Conservation (phyloP, 352 stramenopile genomes). For the Phytophthora sp. region DNA sequence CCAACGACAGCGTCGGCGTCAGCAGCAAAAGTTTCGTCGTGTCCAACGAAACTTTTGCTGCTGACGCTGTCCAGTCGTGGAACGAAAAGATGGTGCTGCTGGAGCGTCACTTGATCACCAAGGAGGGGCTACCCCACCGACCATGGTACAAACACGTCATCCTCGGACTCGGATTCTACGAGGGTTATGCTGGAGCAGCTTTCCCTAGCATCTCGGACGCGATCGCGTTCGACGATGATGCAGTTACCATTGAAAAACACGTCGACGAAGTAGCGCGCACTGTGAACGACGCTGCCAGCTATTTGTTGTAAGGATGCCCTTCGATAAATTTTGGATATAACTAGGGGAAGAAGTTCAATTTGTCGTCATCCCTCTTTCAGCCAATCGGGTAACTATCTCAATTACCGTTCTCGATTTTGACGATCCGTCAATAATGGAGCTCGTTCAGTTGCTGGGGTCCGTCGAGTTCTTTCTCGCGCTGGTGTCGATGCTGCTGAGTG, state of each 20-base stretch:
- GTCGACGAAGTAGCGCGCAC: constrained; percentile 28
- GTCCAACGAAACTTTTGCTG: constrained; percentile 33
- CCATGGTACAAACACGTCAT: constrained; percentile 35
- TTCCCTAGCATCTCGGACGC: constrained; percentile 29
- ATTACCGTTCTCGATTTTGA: background rate
- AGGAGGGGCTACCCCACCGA: constrained; percentile 21
- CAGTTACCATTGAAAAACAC: constrained; percentile 24
- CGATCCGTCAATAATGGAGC: background rate
- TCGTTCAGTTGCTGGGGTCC: background rate
- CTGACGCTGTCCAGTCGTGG: constrained; percentile 21
- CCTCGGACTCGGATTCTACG: constrained; percentile 31
- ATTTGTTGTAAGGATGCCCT: constrained; percentile 13
- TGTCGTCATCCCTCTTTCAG: constrained; percentile 2
- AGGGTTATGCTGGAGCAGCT: constrained; percentile 24
- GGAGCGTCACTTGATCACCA: constrained; percentile 25
- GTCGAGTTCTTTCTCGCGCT: constrained; percentile 1
- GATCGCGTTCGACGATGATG: constrained; percentile 22
- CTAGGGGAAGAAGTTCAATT: background rate
- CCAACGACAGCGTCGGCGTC: too few species aligned
- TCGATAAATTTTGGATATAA: background rate
- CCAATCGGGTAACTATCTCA: background rate
- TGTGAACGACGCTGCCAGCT: constrained; percentile 32
- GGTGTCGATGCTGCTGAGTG: background rate
- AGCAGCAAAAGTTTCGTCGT: too few species aligned
- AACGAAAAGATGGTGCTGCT: constrained; percentile 38